Evolutionary conservation across 768 basidiomycete species (phyloP).

Genomic region (Rubroboletus pulcherrimus): DNA sequence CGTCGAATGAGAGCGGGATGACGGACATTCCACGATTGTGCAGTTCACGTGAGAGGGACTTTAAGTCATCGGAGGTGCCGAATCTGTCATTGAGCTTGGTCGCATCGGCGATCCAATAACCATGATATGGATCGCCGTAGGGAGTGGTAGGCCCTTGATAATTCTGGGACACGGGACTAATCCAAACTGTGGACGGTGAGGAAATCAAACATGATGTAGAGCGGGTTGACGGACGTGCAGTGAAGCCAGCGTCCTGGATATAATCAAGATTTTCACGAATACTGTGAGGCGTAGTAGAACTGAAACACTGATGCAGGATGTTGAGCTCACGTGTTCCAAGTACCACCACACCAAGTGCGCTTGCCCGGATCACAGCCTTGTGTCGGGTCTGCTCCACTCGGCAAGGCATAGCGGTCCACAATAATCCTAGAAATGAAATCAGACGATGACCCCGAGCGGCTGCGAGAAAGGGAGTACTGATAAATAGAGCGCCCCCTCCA

Average conservation of each 20-base stretch:
- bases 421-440: slow-evolving; percentile 1
- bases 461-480: not conserved
- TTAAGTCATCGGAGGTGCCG: slow-evolving; percentile 70
- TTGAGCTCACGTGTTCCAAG: slow-evolving; percentile 9
- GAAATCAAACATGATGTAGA: not conserved
- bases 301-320: too few species aligned
- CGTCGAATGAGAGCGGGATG: not conserved
- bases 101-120: slow-evolving; percentile 78
- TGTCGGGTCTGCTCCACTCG: slow-evolving; percentile 4
- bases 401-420: slow-evolving; percentile 14
- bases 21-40: slow-evolving; percentile 70
- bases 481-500: slow-evolving; percentile 18
- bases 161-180: slow-evolving; percentile 77
- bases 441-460: not conserved
- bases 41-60: slow-evolving; percentile 58
- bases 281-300: slow-evolving; percentile 23
- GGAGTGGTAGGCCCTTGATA: slow-evolving; percentile 65
- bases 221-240: slow-evolving; percentile 48
- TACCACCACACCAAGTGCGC: slow-evolving; percentile 18
- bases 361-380: slow-evolving; percentile 5
- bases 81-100: slow-evolving; percentile 65
- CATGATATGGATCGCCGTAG: slow-evolving; percentile 84
- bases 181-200: slow-evolving; percentile 57
- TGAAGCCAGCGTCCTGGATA: slow-evolving; percentile 78
- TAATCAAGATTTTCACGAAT: slow-evolving; percentile 80